phyloP scores from a whole-genome alignment of 257 asterid genomes.

The Jacaranda copaia region DNA sequence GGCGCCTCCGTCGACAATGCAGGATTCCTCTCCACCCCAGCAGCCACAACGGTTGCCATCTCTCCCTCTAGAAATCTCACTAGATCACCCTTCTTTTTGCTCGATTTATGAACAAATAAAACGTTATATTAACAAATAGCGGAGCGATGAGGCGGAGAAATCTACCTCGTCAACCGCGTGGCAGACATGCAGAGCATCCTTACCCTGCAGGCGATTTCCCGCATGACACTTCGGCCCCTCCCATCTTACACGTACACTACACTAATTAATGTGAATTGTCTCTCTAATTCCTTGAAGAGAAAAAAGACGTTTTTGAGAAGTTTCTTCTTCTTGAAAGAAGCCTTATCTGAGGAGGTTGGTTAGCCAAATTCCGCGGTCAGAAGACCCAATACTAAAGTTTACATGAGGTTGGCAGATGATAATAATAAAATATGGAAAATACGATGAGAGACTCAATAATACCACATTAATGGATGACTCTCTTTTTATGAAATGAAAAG shows the following conservation, averaged over 20 bases:
- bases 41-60: slow-evolving; percentile 31
- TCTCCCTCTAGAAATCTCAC: not conserved
- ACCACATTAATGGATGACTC: no score
- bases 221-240: not conserved
- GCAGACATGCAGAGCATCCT: slow-evolving; percentile 21
- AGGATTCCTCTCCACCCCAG: slow-evolving; percentile 47
- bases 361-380: no score
- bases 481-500: no score
- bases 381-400: no score
- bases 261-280: no score
- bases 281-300: not conserved
- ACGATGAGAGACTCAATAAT: no score
- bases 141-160: not conserved
- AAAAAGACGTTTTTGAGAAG: no score
- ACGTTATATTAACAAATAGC: not conserved
- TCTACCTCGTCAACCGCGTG: slow-evolving; percentile 1
- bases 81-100: not conserved
- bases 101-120: not conserved
- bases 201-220: not conserved
- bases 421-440: no score
- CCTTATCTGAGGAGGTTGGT: no score
- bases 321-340: no score
- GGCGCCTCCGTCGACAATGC: slow-evolving; percentile 68
- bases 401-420: no score
- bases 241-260: not conserved